Percentiles rank a stretch among this genome's conserved stretches.
These are phyloP conservation scores for Alnus rubra DNA, from an alignment of 306 rosid genomes.

Conservation along the genomic window DNA sequence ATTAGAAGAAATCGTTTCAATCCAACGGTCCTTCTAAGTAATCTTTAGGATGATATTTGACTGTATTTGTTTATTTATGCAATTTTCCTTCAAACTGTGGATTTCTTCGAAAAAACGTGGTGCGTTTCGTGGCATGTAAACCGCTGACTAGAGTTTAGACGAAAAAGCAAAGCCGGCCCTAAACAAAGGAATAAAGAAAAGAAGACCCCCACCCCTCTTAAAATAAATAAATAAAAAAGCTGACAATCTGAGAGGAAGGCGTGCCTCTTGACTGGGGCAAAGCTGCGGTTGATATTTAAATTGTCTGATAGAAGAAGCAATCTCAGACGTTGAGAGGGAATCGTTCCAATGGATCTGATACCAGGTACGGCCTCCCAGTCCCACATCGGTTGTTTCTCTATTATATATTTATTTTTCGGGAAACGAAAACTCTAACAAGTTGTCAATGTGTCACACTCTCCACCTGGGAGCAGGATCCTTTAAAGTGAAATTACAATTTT, in stretches of 20 bases:
- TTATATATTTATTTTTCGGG: neutral
- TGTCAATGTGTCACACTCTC: neutral
- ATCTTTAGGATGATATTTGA: too few relatives aligned
- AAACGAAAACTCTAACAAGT: neutral
- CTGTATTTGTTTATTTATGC: neutral
- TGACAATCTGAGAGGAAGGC: neutral
- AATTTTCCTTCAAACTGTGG: neutral
- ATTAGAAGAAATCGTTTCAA: too few relatives aligned
- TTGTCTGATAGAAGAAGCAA: neutral
- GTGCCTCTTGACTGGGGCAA: neutral
- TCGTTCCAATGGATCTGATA: neutral
- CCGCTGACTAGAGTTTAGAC: neutral
- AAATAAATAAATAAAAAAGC: neutral
- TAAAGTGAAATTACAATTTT: too few relatives aligned
- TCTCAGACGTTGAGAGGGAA: neutral
- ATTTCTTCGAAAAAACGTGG: neutral
- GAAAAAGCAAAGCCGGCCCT: neutral
- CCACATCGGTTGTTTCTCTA: neutral
- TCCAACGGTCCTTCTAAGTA: too few relatives aligned
- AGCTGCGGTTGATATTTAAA: neutral
- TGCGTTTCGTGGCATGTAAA: neutral
- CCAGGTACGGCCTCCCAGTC: too few relatives aligned
- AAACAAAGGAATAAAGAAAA: neutral
- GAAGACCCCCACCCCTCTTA: too few relatives aligned
- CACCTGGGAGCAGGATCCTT: too few relatives aligned